Evolutionary conservation across 306 rosid species (phyloP).

Genomic region (Elaeagnus macrophylla): DNA sequence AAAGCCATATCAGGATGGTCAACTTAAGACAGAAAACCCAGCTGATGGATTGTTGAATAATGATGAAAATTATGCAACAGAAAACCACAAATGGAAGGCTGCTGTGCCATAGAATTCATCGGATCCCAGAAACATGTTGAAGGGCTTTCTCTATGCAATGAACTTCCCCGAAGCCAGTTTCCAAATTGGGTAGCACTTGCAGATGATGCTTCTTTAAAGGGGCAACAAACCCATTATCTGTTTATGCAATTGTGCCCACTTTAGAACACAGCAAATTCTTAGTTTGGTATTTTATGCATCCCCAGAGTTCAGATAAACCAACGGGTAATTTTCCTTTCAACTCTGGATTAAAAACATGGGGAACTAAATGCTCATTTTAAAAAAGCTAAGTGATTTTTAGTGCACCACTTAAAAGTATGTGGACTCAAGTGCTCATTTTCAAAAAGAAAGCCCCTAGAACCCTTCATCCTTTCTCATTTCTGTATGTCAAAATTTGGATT

Average conservation of each 20-base stretch:
- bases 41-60: conserved; percentile 21
- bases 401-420: too few relatives aligned
- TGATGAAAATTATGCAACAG: conserved; percentile 36
- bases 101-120: conserved; percentile 66
- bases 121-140: conserved; percentile 75
- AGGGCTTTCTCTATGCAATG: conserved; percentile 56
- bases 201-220: conserved; percentile 24
- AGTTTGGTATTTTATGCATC: conserved; percentile 38
- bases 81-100: conserved; percentile 65
- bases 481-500: conserved; percentile 60
- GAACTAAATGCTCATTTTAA: too few relatives aligned
- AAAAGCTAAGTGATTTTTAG: too few relatives aligned
- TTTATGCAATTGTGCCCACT: conserved; percentile 57
- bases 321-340: conserved; percentile 31
- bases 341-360: conserved; percentile 1
- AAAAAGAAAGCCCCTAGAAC: too few relatives aligned
- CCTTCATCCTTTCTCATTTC: background rate
- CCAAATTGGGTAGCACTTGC: conserved; percentile 36
- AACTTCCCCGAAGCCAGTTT: conserved; percentile 67
- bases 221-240: conserved; percentile 37
- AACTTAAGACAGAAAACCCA: conserved; percentile 19
- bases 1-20: conserved; percentile 21
- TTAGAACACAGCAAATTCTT: conserved; percentile 52
- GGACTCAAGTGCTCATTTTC: too few relatives aligned
- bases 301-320: conserved; percentile 70